Evolutionary conservation across 2,329 filamentous ascomycete genomes (phyloP), one percentile per base, ranked within the genome.

Genomic region (Ophiostoma angusticollis): DNA sequence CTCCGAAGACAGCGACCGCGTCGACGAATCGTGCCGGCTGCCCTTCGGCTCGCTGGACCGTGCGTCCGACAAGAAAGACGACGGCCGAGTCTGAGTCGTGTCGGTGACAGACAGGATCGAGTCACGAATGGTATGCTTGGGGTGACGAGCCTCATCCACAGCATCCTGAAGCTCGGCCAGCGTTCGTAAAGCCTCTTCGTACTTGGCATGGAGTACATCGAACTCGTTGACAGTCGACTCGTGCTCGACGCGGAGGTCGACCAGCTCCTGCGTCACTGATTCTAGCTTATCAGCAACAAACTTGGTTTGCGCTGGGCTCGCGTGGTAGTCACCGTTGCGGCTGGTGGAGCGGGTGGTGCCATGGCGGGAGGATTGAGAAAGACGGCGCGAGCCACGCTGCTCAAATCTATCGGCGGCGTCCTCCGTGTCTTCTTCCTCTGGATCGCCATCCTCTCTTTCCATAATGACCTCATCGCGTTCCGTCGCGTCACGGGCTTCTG

Each of bases 231-330:
- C 56, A 0, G 85, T 89, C 8, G 71, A 67, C 56, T 96, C 89
- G 51, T 98, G 91, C 58, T 95, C 86, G 29, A 93, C 79, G 13
- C 84, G 81, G 37, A 98, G 72, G 50, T 91, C 84, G 41, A 94
- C 74, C 2, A 98, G 77, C 60, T 98, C 91, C 55, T 93, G 85
- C 0, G 82, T 91, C 29, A 96, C 81, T 28, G 70, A 80, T 52
- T 96, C 89, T 12, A 96, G 73, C 62, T 96, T 95, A 56, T 96
- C 89, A 6, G 83, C 81, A 38, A 95, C 83, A 51, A 86, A 86
- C 47, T 80, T 82, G 31, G 77, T 80, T 56, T 95, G 87, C 0
- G 84, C 82, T 12, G 83, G 78, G 54, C 75, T 91, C 11, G 73
- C 65, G 1, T 68, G 59, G 31, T 72, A 63, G 12, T 66, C 65